Percentiles rank a stretch among this genome's conserved stretches.
These are phyloP conservation scores for Mediolabrus comicus DNA, from an alignment of 108 stramenopile species.

Conservation along the genomic window DNA sequence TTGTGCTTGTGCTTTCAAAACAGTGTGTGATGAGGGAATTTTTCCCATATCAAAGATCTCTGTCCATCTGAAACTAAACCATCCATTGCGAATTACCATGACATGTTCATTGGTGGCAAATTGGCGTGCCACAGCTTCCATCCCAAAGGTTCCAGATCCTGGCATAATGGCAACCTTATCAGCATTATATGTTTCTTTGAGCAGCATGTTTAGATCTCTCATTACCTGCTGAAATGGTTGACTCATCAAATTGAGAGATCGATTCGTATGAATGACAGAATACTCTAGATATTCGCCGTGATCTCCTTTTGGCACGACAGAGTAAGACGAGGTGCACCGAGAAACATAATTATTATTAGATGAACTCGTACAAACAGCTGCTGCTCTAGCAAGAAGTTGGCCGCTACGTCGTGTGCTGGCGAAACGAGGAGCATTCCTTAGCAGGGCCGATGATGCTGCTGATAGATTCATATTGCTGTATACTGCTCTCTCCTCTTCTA, in stretches of 20 bases:
- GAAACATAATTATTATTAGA: not conserved
- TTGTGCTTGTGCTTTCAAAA: conserved; percentile 78
- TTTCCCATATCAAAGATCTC: conserved; percentile 91
- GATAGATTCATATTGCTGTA: not conserved
- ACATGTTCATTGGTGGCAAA: conserved; percentile 90
- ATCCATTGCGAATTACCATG: conserved; percentile 92
- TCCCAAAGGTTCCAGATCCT: conserved; percentile 88
- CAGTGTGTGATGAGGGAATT: conserved; percentile 77
- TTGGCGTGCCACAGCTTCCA: conserved; percentile 91
- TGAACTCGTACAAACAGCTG: not conserved
- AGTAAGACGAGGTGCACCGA: conserved; percentile 30
- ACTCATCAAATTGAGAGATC: conserved; percentile 89
- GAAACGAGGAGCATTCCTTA: not conserved
- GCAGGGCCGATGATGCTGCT: not conserved
- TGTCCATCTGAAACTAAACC: conserved; percentile 93
- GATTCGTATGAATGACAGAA: conserved; percentile 90
- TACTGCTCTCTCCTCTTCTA: not conserved
- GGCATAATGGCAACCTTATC: conserved; percentile 91
- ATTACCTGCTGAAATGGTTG: conserved; percentile 90
- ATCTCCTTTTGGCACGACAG: conserved; percentile 66
- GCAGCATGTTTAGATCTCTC: conserved; percentile 78
- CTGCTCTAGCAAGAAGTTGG: not conserved
- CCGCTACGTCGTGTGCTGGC: too few relatives aligned
- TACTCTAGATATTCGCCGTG: conserved; percentile 81
- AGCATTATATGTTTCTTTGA: conserved; percentile 88